phyloP scores from a whole-genome alignment of 768 basidiomycete genomes.

The Fibroporia radiculosa region DNA sequence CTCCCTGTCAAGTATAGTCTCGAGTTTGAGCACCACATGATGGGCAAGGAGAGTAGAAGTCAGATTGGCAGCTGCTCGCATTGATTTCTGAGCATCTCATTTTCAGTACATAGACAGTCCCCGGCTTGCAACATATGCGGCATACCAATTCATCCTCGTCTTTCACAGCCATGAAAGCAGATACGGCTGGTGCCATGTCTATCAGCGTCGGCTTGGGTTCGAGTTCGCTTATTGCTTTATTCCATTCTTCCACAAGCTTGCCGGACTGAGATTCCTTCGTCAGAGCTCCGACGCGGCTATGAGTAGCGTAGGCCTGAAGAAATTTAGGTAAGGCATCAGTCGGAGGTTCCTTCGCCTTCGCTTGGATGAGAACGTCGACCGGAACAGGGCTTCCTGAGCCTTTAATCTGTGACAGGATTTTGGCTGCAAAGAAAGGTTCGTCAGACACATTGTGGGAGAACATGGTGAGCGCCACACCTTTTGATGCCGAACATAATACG shows the following conservation, averaged over 20 bases:
- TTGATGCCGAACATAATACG: conserved; percentile 81
- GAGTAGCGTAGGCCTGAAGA: conserved; percentile 49
- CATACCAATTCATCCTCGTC: conserved; percentile 87
- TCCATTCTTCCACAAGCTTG: conserved; percentile 86
- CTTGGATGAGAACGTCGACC: conserved; percentile 70
- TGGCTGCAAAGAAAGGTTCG: conserved; percentile 42
- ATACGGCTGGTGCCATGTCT: conserved; percentile 73
- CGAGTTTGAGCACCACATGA: conserved; percentile 82
- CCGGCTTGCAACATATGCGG: conserved; percentile 7
- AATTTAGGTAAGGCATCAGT: conserved; percentile 71
- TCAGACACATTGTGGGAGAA: conserved; percentile 4
- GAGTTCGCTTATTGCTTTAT: conserved; percentile 46
- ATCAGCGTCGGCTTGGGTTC: conserved; percentile 61
- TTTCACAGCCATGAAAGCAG: conserved; percentile 77
- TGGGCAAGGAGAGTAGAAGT: conserved; percentile 82
- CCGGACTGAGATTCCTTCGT: conserved; percentile 80
- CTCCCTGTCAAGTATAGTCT: conserved; percentile 86
- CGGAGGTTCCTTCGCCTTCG: conserved; percentile 71
- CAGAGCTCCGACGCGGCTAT: conserved; percentile 64
- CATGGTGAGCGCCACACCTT: conserved; percentile 45
- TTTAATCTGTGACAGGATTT: conserved; percentile 76
- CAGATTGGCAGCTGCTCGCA: conserved; percentile 64
- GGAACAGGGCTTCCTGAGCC: conserved; percentile 46
- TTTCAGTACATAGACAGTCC: conserved; percentile 6
- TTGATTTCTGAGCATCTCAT: conserved; percentile 52